Conservation (phyloP, 306 rosid genomes). For the Castanea mollissima region DNA sequence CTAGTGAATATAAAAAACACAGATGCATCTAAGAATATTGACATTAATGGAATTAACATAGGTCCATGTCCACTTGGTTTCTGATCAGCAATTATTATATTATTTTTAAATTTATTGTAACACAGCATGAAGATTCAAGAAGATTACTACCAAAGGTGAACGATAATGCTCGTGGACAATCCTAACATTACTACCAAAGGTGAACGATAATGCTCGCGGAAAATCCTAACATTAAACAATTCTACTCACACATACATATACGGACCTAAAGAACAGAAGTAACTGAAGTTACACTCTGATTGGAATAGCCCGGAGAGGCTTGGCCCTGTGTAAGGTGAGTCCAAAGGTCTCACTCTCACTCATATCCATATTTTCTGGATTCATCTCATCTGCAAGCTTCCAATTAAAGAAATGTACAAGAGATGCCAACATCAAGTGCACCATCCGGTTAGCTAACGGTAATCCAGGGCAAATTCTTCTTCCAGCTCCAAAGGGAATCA, state of each 20-base stretch:
- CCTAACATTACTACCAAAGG: no score
- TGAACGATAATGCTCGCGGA: not conserved
- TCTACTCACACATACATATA: not conserved
- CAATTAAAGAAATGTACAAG: conserved; percentile 15
- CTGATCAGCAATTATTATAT: no score
- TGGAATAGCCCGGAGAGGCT: not conserved
- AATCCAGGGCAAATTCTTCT: conserved; percentile 24
- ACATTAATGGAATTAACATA: no score
- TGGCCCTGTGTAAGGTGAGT: not conserved
- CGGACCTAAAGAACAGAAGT: not conserved
- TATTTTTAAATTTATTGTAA: no score
- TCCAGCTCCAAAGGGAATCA: conserved; percentile 27
- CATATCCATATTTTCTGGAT: conserved; percentile 1
- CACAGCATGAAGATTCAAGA: no score
- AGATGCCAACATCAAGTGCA: conserved; percentile 14
- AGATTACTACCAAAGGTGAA: no score
- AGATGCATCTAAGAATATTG: no score
- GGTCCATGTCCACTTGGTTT: no score
- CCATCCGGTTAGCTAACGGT: not conserved
- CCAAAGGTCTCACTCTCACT: not conserved
- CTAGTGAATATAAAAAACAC: no score
- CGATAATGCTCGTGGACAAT: not conserved
- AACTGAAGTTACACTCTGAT: not conserved
- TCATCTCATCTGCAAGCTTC: conserved; percentile 11
- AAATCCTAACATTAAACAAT: not conserved